Conservation (phyloP, 2,329 filamentous ascomycete genomes). For the Septoria linicola region DNA sequence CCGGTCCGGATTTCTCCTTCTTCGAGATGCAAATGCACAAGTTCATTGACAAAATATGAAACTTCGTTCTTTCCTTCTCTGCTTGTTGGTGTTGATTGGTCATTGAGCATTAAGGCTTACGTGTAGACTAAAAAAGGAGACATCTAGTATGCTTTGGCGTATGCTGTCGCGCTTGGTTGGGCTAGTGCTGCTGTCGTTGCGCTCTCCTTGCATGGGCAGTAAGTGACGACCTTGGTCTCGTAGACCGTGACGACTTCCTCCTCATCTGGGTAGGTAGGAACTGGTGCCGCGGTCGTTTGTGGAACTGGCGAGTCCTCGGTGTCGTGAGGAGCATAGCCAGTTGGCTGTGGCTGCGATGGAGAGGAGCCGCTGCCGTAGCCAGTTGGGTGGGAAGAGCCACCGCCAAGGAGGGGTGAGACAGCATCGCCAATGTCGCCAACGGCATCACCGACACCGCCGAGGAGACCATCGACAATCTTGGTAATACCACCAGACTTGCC, state of each 20-base stretch:
- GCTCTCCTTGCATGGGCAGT: constrained; percentile 16
- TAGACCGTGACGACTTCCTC: constrained; percentile 16
- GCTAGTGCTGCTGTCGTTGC: constrained; percentile 4
- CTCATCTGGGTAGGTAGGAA: constrained; percentile 11
- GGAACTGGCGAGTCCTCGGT: constrained; percentile 13
- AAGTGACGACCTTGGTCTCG: constrained; percentile 17
- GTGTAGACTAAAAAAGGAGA: not conserved
- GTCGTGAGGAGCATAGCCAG: not conserved
- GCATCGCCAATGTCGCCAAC: constrained; percentile 6
- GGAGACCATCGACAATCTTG: constrained; percentile 10
- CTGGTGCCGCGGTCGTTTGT: constrained; percentile 12
- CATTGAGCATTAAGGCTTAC: constrained; percentile 9
- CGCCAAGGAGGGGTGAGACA: constrained; percentile 3
- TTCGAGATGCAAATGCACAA: too few relatives aligned
- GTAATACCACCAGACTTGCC: constrained; percentile 31
- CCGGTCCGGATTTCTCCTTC: constrained; percentile 5
- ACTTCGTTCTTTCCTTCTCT: not conserved
- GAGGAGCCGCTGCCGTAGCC: not conserved
- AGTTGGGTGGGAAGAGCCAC: not conserved
- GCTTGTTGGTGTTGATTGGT: not conserved
- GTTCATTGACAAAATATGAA: constrained; percentile 1
- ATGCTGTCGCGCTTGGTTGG: constrained; percentile 10
- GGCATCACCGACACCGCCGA: constrained; percentile 5
- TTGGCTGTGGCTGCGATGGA: not conserved
- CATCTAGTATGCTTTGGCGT: constrained; percentile 12